phyloP scores from a whole-genome alignment of 2,329 filamentous ascomycete genomes.

The Cladosporium sp. region DNA sequence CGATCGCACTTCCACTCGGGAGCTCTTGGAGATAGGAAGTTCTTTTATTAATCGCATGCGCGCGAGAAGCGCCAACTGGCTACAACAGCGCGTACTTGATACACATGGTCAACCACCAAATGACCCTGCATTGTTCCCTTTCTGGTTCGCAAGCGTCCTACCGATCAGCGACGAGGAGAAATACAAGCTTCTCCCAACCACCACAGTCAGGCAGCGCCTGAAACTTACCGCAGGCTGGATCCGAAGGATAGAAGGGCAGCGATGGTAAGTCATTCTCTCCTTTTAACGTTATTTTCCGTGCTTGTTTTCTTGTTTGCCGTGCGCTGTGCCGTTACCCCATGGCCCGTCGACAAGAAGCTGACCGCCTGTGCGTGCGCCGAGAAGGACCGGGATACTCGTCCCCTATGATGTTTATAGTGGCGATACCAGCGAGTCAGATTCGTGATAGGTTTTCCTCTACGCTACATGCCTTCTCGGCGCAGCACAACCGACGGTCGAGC shows the following conservation, averaged over 20 bases:
- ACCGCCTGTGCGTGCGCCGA: conserved; percentile 13
- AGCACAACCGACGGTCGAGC: background rate
- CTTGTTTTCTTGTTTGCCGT: conserved; percentile 2
- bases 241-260: conserved; percentile 65
- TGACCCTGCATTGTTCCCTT: conserved; percentile 77
- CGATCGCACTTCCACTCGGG: conserved; percentile 66
- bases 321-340: background rate
- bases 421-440: conserved; percentile 18
- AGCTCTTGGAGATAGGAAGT: conserved; percentile 65
- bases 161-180: conserved; percentile 78
- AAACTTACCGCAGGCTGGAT: conserved; percentile 85
- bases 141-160: conserved; percentile 85
- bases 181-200: conserved; percentile 71
- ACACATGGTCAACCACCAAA: conserved; percentile 76
- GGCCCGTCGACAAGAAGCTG: conserved; percentile 5
- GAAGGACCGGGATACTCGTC: background rate
- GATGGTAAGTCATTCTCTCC: conserved; percentile 61
- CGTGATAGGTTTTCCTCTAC: background rate
- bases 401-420: conserved; percentile 11
- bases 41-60: conserved; percentile 71
- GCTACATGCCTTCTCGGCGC: background rate
- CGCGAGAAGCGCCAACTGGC: conserved; percentile 69
- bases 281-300: background rate
- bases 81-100: conserved; percentile 68
- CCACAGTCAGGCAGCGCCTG: conserved; percentile 74